Evolutionary conservation across 768 basidiomycete species (phyloP), one percentile per base, ranked within the genome.

Genomic region (Mycena sanguinolenta): DNA sequence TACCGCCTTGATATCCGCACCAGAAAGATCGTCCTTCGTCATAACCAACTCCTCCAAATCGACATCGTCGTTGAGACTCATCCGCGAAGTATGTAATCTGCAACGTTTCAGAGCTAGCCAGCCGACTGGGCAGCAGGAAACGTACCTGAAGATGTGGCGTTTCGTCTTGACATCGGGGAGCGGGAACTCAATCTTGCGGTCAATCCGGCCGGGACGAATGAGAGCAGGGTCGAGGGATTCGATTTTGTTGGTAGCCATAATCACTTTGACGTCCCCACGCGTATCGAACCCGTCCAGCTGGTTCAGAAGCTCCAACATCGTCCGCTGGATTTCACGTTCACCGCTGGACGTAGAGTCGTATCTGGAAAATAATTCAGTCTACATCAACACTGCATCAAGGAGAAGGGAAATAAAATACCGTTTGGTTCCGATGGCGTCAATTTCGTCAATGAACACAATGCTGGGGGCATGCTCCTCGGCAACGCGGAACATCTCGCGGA

Each of bases 201-300:
- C 98, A 72, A 99, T 99, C 77, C 98, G 95, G 55, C 98, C 98
- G 7, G 98, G 98, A 60, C 98, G 94, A 77, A 99, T 98, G 69
- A 99, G 91, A 21, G 98, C 98, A 63, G 98, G 98, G 81, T 99
- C 98, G 32, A 99, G 89, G 4, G 95, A 92, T 79, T 99, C 97
- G 75, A 99, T 99, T 83, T 89, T 92, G 84, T 99, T 99, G 7
- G 98, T 99, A 16, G 98, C 98, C 98, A 99, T 99, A 80, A 99
- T 98, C 74, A 99, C 97, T 82, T 99, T 99, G 67, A 99, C 97
- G 78, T 99, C 98, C n/a, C 97, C 97, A 65, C 97, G 91, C 7
- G 96, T 96, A 79, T 99, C 98, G 81, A 99, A 99, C n/a, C 98
- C 98, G 76, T 99, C 98, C 46, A 99, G 87, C 82, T 99, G 98